phyloP scores from a whole-genome alignment of 139 green algal species.

The Edaphochlamys debaryana region DNA sequence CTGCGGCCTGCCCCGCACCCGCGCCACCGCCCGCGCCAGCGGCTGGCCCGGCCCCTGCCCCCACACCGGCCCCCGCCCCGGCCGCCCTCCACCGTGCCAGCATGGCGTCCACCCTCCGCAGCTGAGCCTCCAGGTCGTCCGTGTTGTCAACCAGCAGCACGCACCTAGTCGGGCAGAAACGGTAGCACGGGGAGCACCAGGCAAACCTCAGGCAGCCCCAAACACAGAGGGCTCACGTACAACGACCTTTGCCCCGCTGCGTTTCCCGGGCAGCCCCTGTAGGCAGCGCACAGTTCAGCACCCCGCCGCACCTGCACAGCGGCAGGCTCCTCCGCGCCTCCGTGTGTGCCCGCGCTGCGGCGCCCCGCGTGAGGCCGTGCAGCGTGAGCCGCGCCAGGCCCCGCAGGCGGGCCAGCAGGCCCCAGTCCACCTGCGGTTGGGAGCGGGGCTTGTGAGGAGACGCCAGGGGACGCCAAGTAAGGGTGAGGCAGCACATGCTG shows the following conservation, averaged over 20 bases:
- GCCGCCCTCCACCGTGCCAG: neutral
- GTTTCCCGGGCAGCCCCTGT: neutral
- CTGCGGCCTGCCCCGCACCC: neutral
- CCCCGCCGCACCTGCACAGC: constrained; percentile 5
- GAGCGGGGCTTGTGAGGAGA: no score
- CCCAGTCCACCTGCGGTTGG: neutral
- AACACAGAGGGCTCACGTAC: no score
- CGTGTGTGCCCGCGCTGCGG: neutral
- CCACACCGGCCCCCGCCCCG: neutral
- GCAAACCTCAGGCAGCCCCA: neutral
- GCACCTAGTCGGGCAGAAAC: no score
- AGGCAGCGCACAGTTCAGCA: neutral
- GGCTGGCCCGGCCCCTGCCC: neutral
- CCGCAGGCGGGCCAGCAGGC: neutral
- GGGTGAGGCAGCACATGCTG: neutral
- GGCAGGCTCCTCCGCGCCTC: neutral
- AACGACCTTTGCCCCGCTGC: neutral
- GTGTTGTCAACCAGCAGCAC: constrained; percentile 6
- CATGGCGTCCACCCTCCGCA: neutral
- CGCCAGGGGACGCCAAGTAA: neutral
- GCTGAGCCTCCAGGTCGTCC: neutral
- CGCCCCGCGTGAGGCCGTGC: neutral
- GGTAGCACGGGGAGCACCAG: no score
- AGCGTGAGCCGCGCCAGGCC: constrained; percentile 4
- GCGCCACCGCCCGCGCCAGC: neutral